Conservation (phyloP, 2,329 filamentous ascomycete genomes). For the Cladosporium sp. region DNA sequence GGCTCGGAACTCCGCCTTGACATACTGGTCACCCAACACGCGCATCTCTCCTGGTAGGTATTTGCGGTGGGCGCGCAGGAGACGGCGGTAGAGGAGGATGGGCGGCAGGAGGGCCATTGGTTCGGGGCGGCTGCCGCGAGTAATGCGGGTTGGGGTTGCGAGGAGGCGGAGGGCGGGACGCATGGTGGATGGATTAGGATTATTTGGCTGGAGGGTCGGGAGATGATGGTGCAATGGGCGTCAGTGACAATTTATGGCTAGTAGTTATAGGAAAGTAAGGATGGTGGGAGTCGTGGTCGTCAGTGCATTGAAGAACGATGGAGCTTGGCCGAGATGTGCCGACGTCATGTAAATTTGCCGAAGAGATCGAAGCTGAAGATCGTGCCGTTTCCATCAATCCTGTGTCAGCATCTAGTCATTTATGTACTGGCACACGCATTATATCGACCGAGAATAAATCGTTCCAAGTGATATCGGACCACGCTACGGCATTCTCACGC, state of each 20-base stretch:
- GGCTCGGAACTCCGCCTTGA: conserved; percentile 86
- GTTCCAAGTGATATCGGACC: background rate
- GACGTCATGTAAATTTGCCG: conserved; percentile 10
- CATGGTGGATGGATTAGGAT: conserved; percentile 17
- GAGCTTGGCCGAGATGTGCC: background rate
- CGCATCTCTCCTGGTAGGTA: conserved; percentile 70
- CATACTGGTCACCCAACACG: conserved; percentile 82
- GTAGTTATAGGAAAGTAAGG: background rate
- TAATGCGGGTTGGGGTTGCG: conserved; percentile 30
- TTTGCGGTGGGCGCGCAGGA: conserved; percentile 81
- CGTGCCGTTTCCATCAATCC: background rate
- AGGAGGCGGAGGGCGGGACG: conserved; percentile 25
- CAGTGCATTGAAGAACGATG: background rate
- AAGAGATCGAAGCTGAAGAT: background rate
- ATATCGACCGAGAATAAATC: too few relatives aligned
- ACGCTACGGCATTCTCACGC: background rate
- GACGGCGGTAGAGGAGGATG: conserved; percentile 80
- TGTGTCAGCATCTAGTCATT: background rate
- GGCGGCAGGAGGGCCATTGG: conserved; percentile 75
- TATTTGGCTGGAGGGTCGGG: background rate
- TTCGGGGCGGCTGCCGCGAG: conserved; percentile 38
- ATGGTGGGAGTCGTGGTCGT: background rate
- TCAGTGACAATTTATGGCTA: background rate
- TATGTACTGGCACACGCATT: too few relatives aligned
- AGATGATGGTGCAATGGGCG: background rate